phyloP scores from a whole-genome alignment of 805 yeast genomes.

The Saccharomyces mikatae region DNA sequence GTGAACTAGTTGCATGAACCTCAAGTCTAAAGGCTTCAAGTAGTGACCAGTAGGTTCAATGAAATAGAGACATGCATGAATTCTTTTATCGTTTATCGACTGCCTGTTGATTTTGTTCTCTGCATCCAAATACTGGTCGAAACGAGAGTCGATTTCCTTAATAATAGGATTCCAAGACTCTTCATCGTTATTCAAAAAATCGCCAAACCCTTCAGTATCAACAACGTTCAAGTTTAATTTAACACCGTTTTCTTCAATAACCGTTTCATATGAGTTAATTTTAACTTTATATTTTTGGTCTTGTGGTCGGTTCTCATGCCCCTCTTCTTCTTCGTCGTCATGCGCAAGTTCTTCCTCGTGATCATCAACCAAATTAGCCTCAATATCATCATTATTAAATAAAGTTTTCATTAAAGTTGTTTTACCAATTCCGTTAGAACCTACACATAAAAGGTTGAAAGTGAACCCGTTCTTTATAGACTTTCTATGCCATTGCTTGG shows the following conservation, averaged over 20 bases:
- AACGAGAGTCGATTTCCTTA: constrained; percentile 79
- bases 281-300: constrained; percentile 31
- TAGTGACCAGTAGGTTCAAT: constrained; percentile 97
- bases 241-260: constrained; percentile 91
- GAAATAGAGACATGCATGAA: constrained; percentile 89
- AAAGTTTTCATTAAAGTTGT: constrained; percentile 85
- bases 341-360: constrained; percentile 6
- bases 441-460: constrained; percentile 83
- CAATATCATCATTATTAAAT: constrained; percentile 41
- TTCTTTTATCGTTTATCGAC: constrained; percentile 65
- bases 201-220: constrained; percentile 93
- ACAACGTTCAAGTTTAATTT: constrained; percentile 74
- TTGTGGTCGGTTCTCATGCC: constrained; percentile 3
- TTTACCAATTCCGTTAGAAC: constrained; percentile 89
- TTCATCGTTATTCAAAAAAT: constrained; percentile 61
- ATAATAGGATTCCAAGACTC: constrained; percentile 86
- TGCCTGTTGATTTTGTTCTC: constrained; percentile 79
- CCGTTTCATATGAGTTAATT: constrained; percentile 54
- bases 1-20: constrained; percentile 79
- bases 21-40: constrained; percentile 79
- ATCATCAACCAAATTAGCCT: constrained; percentile 9
- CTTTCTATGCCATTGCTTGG: constrained; percentile 97
- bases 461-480: constrained; percentile 83
- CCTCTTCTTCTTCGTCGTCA: constrained; percentile 2
- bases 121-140: constrained; percentile 79